Percentiles rank a stretch among this genome's conserved stretches.
phyloP scores from a whole-genome alignment of 2,329 filamentous ascomycete genomes.

The Paracamarosporium sp. region DNA sequence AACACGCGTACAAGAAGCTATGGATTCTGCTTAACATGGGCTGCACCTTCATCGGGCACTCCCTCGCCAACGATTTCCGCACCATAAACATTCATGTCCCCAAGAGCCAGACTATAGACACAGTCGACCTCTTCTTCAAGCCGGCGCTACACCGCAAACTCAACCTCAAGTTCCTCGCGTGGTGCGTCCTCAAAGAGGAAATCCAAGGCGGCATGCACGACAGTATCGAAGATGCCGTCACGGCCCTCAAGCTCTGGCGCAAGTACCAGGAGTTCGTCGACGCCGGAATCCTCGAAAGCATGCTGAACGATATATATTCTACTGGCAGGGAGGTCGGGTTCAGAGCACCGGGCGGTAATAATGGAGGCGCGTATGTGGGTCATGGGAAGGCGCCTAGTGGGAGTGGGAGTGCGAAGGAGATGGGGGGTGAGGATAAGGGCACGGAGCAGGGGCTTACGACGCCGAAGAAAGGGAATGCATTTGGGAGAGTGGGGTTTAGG shows the following conservation, averaged over 20 bases:
- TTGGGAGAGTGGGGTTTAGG: conserved; percentile 45
- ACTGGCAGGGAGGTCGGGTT: conserved; percentile 63
- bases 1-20: conserved; percentile 95
- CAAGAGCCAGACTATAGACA: conserved; percentile 89
- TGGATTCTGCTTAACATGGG: conserved; percentile 96
- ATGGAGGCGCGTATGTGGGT: conserved; percentile 25
- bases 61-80: conserved; percentile 92
- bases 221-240: conserved; percentile 92
- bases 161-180: conserved; percentile 88
- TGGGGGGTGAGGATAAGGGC: conserved; percentile 47
- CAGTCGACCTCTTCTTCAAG: conserved; percentile 88
- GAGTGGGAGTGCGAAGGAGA: conserved; percentile 47
- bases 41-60: conserved; percentile 92
- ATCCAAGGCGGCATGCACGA: conserved; percentile 95
- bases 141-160: conserved; percentile 82
- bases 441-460: conserved; percentile 54
- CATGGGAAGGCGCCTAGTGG: conserved; percentile 63
- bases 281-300: conserved; percentile 80
- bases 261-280: conserved; percentile 91
- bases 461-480: conserved; percentile 52
- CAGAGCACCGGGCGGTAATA: conserved; percentile 41
- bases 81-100: conserved; percentile 98
- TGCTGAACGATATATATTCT: conserved; percentile 85
- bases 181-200: conserved; percentile 85
- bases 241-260: conserved; percentile 84